Evolutionary conservation across 768 basidiomycete genomes (phyloP), one percentile per base, ranked within the genome.

Genomic region (Rhodotorula taiwanensis): DNA sequence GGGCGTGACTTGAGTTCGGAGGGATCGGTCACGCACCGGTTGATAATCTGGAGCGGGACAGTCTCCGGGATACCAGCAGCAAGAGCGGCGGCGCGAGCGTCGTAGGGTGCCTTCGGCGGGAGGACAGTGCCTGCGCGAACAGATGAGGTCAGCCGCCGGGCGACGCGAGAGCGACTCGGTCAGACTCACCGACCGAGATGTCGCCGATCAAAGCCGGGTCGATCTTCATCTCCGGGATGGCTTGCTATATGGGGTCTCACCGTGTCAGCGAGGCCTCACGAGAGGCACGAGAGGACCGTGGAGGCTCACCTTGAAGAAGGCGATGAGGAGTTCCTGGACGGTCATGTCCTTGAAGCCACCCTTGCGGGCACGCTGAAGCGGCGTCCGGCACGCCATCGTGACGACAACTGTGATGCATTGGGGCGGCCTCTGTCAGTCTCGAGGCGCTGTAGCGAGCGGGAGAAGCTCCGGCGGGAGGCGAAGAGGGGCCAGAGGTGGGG

Each of bases 341-440:
- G 41, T 48, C 70, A 71, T 91, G 77, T 93, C 88, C 76, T 90
- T 90, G 82, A 91, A 92, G 20, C 86, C 88, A 58, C 91, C 91
- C 73, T 90, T 92, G 73, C 80, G 84, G 30, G 83, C 83, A 82
- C 92, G 94, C 34, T 91, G 92, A 55, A 93, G 80, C n/a, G 94
- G 89, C 53, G 91, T 88, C 64, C 94, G 85, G 49, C 87, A 81
- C 23, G 93, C 91, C 9, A 83, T 78, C 70, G 90, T 84, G 74
- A 97, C 87, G 67, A 98, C 94, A 20, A 97, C 86, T 69, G 59
- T 25, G 25, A 15, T n/a, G n/a, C n/a, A n/a, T n/a, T 4, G 13
- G 27, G 6, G 4, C 11, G 39, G 49, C n/a, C 11, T 45, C 30
- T 2, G 27, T 28, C 28, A 4, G 33, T 30, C 2, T 30, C 16